These are phyloP conservation scores for Guadua angustifolia DNA, from an alignment of 176 grass and related monocot species.

Conservation along the genomic window DNA sequence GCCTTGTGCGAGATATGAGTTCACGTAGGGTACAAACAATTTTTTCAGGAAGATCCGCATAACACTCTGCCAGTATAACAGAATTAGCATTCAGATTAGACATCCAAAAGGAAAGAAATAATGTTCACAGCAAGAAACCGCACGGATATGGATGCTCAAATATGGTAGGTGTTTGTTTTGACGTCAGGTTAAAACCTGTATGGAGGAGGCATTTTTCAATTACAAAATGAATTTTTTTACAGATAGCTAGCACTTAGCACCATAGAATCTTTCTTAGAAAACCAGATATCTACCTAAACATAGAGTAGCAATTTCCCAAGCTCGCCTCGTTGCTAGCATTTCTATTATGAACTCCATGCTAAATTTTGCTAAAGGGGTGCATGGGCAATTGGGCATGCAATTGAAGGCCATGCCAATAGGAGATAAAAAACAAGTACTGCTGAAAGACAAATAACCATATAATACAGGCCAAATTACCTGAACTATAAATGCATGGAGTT, in stretches of 20 bases:
- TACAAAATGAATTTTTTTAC: background rate
- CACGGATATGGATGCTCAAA: background rate
- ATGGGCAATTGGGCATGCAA: background rate
- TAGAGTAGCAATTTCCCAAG: background rate
- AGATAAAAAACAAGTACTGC: background rate
- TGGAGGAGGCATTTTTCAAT: background rate
- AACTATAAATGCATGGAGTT: constrained; percentile 73
- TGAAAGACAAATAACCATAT: background rate
- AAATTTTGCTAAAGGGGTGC: background rate
- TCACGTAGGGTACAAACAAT: constrained; percentile 81
- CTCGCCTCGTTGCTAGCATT: background rate
- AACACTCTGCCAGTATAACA: constrained; percentile 50
- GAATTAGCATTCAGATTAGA: constrained; percentile 30
- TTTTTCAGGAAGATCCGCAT: constrained; percentile 65
- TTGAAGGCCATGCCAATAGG: background rate
- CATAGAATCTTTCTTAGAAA: background rate
- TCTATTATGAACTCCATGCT: background rate
- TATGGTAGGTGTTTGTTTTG: background rate
- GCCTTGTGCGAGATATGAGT: constrained; percentile 64
- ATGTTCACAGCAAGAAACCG: background rate
- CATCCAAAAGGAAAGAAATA: constrained; percentile 22
- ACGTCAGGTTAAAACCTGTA: too few species aligned
- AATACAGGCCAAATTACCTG: constrained; percentile 53
- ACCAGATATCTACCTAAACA: background rate
- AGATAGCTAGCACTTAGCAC: background rate